Evolutionary conservation across 768 basidiomycete species (phyloP).

Genomic region (Suillus tomentosus): DNA sequence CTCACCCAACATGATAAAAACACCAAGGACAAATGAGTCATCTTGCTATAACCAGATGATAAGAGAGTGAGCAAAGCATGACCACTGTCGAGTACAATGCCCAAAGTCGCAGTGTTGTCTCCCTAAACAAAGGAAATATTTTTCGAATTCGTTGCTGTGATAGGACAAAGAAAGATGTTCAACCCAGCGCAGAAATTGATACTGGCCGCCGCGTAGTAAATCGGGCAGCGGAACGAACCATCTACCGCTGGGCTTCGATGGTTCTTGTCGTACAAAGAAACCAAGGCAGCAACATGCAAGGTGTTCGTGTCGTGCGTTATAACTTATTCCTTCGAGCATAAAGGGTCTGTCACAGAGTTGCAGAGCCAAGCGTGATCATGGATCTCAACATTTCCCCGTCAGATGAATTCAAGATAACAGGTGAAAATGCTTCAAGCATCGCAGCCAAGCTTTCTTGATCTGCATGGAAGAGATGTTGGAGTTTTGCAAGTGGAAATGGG

Average conservation of each 20-base stretch:
- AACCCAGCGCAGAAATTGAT: neutral
- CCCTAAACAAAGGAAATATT: no score
- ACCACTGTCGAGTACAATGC: no score
- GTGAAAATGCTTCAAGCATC: conserved; percentile 1
- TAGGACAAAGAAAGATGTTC: no score
- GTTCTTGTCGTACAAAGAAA: neutral
- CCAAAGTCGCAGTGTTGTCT: no score
- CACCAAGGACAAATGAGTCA: no score
- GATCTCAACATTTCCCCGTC: neutral
- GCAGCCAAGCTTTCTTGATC: neutral
- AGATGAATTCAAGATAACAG: neutral
- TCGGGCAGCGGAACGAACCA: neutral
- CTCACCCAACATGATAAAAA: no score
- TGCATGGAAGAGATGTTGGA: neutral
- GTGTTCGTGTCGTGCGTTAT: no score
- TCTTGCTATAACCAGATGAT: no score
- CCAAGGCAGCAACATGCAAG: neutral
- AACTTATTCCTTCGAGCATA: neutral
- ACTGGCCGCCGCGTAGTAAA: neutral
- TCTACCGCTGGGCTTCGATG: neutral
- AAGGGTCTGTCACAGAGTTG: neutral
- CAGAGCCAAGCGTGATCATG: neutral
- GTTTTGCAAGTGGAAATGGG: neutral
- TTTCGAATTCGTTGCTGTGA: no score
- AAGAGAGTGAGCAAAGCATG: no score